These are phyloP conservation scores for Aegilops longissima DNA, from an alignment of 176 grass and related monocot species.

Conservation along the genomic window DNA sequence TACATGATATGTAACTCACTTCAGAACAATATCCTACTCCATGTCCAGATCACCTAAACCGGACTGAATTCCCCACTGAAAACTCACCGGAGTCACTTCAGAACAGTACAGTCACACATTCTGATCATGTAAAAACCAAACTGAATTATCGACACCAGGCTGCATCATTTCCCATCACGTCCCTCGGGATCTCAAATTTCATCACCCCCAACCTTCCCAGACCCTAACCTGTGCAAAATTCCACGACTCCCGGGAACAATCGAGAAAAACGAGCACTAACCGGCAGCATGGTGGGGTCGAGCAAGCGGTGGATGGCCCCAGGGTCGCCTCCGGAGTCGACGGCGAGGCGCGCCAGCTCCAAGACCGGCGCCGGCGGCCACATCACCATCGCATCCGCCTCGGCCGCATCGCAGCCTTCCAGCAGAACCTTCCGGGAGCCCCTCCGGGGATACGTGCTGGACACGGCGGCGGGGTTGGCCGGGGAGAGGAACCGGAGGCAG, in stretches of 20 bases:
- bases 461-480: constrained; percentile 6
- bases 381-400: constrained; percentile 62
- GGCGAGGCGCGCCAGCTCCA: constrained; percentile 82
- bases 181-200: background rate
- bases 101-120: background rate
- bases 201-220: background rate
- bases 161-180: background rate
- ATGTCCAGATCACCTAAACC: background rate
- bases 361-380: constrained; percentile 81
- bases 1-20: background rate
- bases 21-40: background rate
- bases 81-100: background rate
- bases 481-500: constrained; percentile 77
- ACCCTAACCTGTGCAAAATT: background rate
- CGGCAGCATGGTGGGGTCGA: constrained; percentile 75
- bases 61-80: background rate
- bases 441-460: constrained; percentile 2
- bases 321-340: constrained; percentile 84
- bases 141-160: background rate
- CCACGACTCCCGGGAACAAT: background rate
- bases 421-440: constrained; percentile 33
- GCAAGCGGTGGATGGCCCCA: constrained; percentile 52
- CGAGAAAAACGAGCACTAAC: constrained; percentile 29
- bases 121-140: background rate
- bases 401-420: constrained; percentile 14